Percentiles rank a stretch among this genome's conserved stretches.
phyloP scores from a whole-genome alignment of 1,284 basidiomycete genomes.

The Boletus albobrunnescens region DNA sequence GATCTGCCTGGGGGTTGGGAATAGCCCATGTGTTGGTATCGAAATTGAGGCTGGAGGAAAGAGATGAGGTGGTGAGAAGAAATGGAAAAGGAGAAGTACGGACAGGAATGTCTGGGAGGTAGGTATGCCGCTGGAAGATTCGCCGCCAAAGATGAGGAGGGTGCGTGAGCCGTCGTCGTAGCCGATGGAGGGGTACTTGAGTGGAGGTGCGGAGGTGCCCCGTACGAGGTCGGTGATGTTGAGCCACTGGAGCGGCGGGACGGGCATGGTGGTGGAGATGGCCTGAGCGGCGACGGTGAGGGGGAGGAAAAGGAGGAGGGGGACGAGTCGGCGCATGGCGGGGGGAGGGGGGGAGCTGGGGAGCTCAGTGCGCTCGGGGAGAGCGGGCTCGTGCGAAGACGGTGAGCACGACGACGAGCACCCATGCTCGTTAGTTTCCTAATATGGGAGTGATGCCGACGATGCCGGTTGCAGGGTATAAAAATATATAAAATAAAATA shows the following conservation, averaged over 20 bases:
- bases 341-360: neutral
- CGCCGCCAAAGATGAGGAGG: constrained; percentile 71
- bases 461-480: constrained; percentile 9
- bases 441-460: constrained; percentile 16
- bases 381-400: constrained; percentile 22
- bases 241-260: constrained; percentile 68
- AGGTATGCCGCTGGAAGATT: constrained; percentile 59
- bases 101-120: constrained; percentile 67
- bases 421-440: constrained; percentile 14
- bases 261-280: constrained; percentile 37
- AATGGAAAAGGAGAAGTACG: neutral
- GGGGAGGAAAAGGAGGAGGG: constrained; percentile 8
- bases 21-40: constrained; percentile 56
- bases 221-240: constrained; percentile 55
- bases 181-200: constrained; percentile 70
- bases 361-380: constrained; percentile 17
- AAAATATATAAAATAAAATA: neutral
- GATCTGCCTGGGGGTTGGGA: constrained; percentile 48
- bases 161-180: constrained; percentile 53
- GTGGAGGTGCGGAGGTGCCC: constrained; percentile 55
- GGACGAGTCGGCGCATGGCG: constrained; percentile 4
- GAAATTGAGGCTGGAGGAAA: constrained; percentile 39
- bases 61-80: constrained; percentile 4
- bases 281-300: constrained; percentile 10
- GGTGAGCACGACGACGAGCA: constrained; percentile 13